phyloP scores from a whole-genome alignment of 1,284 basidiomycete species.

The Ustilago vetiveriae region DNA sequence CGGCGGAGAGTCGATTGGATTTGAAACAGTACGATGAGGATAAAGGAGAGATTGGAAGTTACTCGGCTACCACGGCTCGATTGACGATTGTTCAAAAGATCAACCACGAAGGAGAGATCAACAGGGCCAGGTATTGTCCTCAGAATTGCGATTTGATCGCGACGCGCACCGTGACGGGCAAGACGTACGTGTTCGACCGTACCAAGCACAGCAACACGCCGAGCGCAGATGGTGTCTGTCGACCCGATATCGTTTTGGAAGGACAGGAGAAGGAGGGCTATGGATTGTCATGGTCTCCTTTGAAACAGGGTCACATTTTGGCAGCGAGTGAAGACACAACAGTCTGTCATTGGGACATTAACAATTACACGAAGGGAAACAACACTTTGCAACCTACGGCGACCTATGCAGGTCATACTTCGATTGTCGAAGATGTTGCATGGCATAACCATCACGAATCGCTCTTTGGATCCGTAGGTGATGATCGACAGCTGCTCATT shows the following conservation, averaged over 20 bases:
- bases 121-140: conserved; percentile 97
- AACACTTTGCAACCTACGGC: conserved; percentile 81
- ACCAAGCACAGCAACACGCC: conserved; percentile 96
- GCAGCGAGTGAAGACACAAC: conserved; percentile 96
- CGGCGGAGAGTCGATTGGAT: conserved; percentile 76
- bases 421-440: conserved; percentile 85
- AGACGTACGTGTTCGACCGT: conserved; percentile 92
- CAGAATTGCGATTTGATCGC: conserved; percentile 97
- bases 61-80: conserved; percentile 77
- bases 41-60: conserved; percentile 72
- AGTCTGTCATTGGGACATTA: conserved; percentile 95
- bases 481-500: conserved; percentile 91
- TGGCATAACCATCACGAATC: conserved; percentile 89
- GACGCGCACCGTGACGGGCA: conserved; percentile 88
- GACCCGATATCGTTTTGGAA: conserved; percentile 87
- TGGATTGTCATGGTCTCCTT: conserved; percentile 89
- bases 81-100: conserved; percentile 93
- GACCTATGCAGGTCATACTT: conserved; percentile 77
- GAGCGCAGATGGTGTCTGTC: conserved; percentile 79
- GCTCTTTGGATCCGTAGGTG: conserved; percentile 94
- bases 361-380: conserved; percentile 84
- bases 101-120: conserved; percentile 95
- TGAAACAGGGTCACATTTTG: conserved; percentile 82
- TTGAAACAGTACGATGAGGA: conserved; percentile 89
- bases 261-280: conserved; percentile 95